Conservation (phyloP, 306 rosid genomes). For the Quercus agrifolia region DNA sequence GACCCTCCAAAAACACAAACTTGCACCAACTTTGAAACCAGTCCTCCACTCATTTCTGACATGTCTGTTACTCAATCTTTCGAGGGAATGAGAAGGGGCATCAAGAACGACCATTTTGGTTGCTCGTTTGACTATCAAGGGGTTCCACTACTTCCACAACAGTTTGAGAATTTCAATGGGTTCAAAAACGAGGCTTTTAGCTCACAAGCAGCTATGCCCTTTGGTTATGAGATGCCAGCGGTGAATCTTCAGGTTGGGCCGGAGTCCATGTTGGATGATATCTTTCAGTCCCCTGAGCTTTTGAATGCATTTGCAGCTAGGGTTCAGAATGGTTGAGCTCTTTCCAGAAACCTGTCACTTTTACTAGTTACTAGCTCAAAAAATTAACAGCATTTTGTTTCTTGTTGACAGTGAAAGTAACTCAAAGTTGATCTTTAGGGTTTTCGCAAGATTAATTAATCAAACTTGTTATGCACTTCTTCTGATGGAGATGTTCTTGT, state of each 20-base stretch:
- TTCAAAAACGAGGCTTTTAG: background rate
- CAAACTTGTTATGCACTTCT: background rate
- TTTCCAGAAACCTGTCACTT: background rate
- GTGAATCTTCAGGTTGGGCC: conserved; percentile 24
- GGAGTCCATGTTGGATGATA: conserved; percentile 30
- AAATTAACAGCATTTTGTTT: background rate
- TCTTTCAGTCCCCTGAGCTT: conserved; percentile 55
- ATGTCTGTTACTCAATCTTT: conserved; percentile 9
- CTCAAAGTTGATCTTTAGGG: background rate
- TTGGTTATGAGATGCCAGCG: conserved; percentile 28
- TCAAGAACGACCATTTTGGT: conserved; percentile 20
- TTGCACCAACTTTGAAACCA: background rate
- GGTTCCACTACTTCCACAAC: conserved; percentile 33
- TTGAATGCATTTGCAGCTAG: conserved; percentile 42
- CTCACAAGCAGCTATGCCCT: background rate
- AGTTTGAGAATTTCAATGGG: conserved; percentile 23
- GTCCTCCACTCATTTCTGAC: conserved; percentile 4
- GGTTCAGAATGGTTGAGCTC: conserved; percentile 49
- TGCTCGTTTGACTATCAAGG: conserved; percentile 28
- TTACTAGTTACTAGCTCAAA: background rate
- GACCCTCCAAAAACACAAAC: background rate
- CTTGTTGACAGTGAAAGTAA: background rate
- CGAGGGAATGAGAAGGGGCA: conserved; percentile 1
- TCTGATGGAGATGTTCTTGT: background rate
- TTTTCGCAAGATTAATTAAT: background rate